Percentiles rank a stretch among this genome's conserved stretches.
These are phyloP conservation scores for grape (Vitis vinifera) DNA, from an alignment of 164 flowering plant genomes.

Conservation along the genomic window ASM3070453v1 NC_081810.1:9187001-9187500, in stretches of 20 bases:
- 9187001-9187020: conserved; percentile 71
- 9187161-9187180: not conserved
- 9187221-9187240: conserved; percentile 80
- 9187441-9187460: too few species aligned
- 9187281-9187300: conserved; percentile 54
- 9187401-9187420: too few species aligned
- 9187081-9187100: conserved; percentile 9
- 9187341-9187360: not conserved
- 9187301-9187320: not conserved
- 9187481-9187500: too few species aligned
- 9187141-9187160: not conserved
- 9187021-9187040: conserved; percentile 87
- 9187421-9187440: too few species aligned
- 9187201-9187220: conserved; percentile 98
- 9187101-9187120: conserved; percentile 1
- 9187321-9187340: not conserved
- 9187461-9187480: too few species aligned
- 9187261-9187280: conserved; percentile 83
- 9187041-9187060: conserved; percentile 86
- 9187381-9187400: not conserved
- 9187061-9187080: conserved; percentile 99
- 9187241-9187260: conserved; percentile 68
- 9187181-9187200: conserved; percentile 19
- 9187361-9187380: not conserved
- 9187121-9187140: conserved; percentile 1